These are phyloP conservation scores for Rhizoclosmatium globosum DNA, from an alignment of 192 early-diverging fungal genomes.

Conservation along the genomic window DNA sequence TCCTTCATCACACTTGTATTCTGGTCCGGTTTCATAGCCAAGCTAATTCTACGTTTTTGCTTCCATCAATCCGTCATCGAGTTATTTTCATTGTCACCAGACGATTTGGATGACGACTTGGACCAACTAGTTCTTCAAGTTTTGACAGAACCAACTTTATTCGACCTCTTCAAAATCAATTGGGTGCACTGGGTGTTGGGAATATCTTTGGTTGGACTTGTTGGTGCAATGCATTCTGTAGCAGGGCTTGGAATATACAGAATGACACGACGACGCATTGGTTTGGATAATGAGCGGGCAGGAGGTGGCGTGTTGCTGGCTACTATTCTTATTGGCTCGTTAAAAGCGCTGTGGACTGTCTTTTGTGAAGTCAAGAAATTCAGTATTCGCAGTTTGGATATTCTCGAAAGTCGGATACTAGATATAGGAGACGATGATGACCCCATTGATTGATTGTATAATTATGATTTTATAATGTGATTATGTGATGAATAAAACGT, in stretches of 20 bases:
- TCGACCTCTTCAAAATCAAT: conserved; percentile 14
- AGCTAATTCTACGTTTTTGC: conserved; percentile 22
- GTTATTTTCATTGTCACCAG: background rate
- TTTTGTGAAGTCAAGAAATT: too few relatives aligned
- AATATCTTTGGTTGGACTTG: conserved; percentile 17
- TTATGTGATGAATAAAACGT: too few relatives aligned
- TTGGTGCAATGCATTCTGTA: conserved; percentile 18
- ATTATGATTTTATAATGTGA: too few relatives aligned
- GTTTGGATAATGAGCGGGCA: background rate
- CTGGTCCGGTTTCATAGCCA: conserved; percentile 23
- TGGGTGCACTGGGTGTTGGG: conserved; percentile 24
- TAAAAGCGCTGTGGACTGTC: conserved; percentile 15
- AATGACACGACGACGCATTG: background rate
- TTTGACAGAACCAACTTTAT: background rate
- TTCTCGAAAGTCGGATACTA: conserved; percentile 27
- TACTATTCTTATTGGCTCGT: conserved; percentile 8
- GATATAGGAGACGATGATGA: conserved; percentile 19
- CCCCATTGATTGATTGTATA: too few relatives aligned
- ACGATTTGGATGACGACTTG: conserved; percentile 23
- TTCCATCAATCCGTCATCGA: background rate
- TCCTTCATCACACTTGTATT: conserved; percentile 10
- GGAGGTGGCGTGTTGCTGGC: background rate
- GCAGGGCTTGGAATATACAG: background rate
- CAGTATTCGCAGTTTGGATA: conserved; percentile 19
- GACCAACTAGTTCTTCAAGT: background rate